phyloP scores from a whole-genome alignment of 2,329 filamentous ascomycete genomes.

The Sporothrix humicola region DNA sequence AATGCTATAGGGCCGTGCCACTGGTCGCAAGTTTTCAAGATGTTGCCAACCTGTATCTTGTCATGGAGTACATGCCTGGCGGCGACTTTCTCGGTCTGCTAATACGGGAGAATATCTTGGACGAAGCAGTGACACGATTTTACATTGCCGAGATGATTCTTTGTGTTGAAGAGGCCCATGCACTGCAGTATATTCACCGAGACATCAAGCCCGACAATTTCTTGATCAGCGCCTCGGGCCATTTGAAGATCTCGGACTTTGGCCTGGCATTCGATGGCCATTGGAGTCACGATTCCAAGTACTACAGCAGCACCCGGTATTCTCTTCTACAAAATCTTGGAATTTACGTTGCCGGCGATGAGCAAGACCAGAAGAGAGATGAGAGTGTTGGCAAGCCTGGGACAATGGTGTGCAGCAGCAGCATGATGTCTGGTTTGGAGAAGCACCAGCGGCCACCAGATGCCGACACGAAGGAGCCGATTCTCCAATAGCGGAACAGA shows the following conservation, averaged over 20 bases:
- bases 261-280: conserved; percentile 94
- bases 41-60: conserved; percentile 79
- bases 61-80: conserved; percentile 98
- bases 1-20: conserved; percentile 73
- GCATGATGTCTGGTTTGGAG: conserved; percentile 48
- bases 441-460: conserved; percentile 47
- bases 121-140: conserved; percentile 78
- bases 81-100: conserved; percentile 90
- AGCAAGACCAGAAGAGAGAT: conserved; percentile 61
- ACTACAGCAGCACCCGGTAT: conserved; percentile 84
- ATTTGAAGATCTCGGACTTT: conserved; percentile 96
- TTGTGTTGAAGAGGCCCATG: conserved; percentile 90
- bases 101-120: conserved; percentile 81
- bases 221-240: conserved; percentile 82
- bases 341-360: conserved; percentile 75
- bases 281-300: conserved; percentile 88
- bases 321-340: conserved; percentile 77
- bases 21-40: conserved; percentile 91
- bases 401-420: conserved; percentile 46
- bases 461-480: conserved; percentile 50
- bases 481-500: conserved; percentile 73
- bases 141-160: conserved; percentile 96
- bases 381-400: conserved; percentile 1
- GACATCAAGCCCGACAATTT: conserved; percentile 99
- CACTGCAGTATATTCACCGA: conserved; percentile 87